phyloP scores from a whole-genome alignment of 139 green algal species.

The Micractinium sp. region DNA sequence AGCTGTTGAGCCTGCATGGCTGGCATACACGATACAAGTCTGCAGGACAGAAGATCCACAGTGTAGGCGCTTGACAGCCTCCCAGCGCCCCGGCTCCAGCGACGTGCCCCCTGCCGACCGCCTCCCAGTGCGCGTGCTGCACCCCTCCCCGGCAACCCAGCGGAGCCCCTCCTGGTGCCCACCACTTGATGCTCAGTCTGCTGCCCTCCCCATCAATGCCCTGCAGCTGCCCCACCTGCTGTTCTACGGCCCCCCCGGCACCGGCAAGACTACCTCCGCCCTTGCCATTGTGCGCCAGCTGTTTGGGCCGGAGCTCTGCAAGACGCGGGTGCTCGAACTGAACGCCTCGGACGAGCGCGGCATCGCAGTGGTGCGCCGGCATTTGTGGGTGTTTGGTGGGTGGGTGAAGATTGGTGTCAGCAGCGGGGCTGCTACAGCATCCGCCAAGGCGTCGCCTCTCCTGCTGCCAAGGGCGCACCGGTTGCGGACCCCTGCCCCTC shows the following conservation, averaged over 20 bases:
- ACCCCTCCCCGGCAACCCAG: too few species aligned
- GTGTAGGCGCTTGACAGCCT: too few species aligned
- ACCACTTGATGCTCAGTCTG: neutral
- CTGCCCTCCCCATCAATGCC: neutral
- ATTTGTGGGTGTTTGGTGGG: too few species aligned
- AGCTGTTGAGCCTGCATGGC: neutral
- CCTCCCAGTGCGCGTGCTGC: neutral
- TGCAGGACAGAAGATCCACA: too few species aligned
- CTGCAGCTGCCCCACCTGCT: conserved; percentile 92
- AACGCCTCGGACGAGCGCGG: conserved; percentile 97
- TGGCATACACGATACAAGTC: too few species aligned
- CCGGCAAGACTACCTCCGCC: conserved; percentile 96
- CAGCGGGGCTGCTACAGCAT: neutral
- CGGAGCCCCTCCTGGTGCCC: too few species aligned
- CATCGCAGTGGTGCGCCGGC: conserved; percentile 80
- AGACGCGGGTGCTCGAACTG: conserved; percentile 95
- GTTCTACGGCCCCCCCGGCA: conserved; percentile 98
- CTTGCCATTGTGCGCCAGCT: conserved; percentile 93
- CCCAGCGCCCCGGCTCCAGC: neutral
- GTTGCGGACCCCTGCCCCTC: too few species aligned
- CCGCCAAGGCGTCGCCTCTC: neutral
- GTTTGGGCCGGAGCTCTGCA: conserved; percentile 78
- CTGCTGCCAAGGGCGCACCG: neutral
- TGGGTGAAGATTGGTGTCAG: neutral
- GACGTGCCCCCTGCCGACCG: neutral